Percentiles rank a stretch among this genome's conserved stretches.
Evolutionary conservation across 2,329 filamentous ascomycete genomes (phyloP).

Genomic region (Xylaria multiplex): DNA sequence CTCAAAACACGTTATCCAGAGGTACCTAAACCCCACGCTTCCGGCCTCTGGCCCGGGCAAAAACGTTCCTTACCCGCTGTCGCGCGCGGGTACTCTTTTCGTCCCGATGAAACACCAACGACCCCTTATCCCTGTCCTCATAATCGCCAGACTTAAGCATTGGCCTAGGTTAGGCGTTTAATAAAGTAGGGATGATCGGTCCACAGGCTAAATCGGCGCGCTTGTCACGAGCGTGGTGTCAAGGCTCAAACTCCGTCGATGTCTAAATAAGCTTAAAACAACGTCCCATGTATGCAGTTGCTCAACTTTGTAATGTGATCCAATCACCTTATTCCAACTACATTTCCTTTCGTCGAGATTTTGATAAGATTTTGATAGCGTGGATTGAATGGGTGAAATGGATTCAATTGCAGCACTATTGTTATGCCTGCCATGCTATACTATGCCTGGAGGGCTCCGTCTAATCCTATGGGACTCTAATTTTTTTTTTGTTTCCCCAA

Average conservation of each 20-base stretch:
- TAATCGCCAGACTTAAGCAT: neutral
- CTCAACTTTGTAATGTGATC: neutral
- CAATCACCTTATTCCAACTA: neutral
- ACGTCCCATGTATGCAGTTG: neutral
- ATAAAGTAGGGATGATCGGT: neutral
- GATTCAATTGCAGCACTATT: slow-evolving; percentile 28
- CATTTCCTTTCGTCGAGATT: too few relatives aligned
- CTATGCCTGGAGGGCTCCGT: slow-evolving; percentile 27
- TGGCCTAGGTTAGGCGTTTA: too few relatives aligned
- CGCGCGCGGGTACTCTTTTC: neutral
- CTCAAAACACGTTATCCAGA: neutral
- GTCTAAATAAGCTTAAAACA: slow-evolving; percentile 15
- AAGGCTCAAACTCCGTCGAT: neutral
- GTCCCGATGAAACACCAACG: neutral
- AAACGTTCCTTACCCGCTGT: too few relatives aligned
- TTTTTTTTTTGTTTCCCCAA: slow-evolving; percentile 22
- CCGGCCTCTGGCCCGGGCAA: neutral
- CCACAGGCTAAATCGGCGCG: slow-evolving; percentile 8
- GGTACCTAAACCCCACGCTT: neutral
- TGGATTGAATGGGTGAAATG: neutral
- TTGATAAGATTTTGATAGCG: neutral
- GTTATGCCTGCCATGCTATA: slow-evolving; percentile 27
- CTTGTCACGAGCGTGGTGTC: too few relatives aligned
- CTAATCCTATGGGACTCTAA: slow-evolving; percentile 31
- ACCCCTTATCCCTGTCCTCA: slow-evolving; percentile 11